Base-by-base conservation (phyloP, 2,329 filamentous ascomycete genomes). In the Fusarium dimerum region DNA sequence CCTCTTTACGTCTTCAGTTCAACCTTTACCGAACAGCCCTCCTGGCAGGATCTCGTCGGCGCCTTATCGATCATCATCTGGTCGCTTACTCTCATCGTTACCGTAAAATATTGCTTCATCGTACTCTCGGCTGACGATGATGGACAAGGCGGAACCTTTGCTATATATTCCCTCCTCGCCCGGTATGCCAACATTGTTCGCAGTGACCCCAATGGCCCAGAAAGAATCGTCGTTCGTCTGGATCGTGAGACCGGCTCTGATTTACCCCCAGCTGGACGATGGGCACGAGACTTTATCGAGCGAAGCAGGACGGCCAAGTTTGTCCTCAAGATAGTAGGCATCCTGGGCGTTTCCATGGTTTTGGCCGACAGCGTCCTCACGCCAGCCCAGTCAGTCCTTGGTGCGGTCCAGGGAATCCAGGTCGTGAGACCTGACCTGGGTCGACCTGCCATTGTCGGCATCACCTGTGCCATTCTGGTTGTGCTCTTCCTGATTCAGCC, bases 1-100 rank as follows among this genome's bases (percentile, higher is more conserved):
- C 85, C 85, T n/a, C 80, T 89, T 16, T 89, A 89, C 62, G 86
- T 89, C 16, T 89, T 75, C 68, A 88, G 85, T 16, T 85, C 82
- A n/a, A 87, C 84, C 1, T 89, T 89, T 62, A 74, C 77, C 26
- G 70, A 73, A 3, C 70, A 78, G 15, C 85, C 85, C 0, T 75
- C 71, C 7, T 79, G 80, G 59, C 74, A 81, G 18, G 82, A 87
- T 59, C 73, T 89, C 3, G 73, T 88, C 43, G 83, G 86, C 43
- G 85, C 82, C 0, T 72, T 89, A 2, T 89, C 86, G 4, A 78
- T 89, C 41, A 82, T 89, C 55, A 80, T 89, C 43, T 89, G 86
- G 86, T 81, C 84, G 0, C 70, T 89, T 34, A 86, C 83, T 20
- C 71, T 88, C 54, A 87, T 89, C 71, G 85, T 89, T 36, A 87